A percentile compares a stretch with the other conserved stretches of the same genome.
phyloP scores from a whole-genome alignment of 495 filamentous ascomycete genomes.

The Aspergillus cristatus region DNA sequence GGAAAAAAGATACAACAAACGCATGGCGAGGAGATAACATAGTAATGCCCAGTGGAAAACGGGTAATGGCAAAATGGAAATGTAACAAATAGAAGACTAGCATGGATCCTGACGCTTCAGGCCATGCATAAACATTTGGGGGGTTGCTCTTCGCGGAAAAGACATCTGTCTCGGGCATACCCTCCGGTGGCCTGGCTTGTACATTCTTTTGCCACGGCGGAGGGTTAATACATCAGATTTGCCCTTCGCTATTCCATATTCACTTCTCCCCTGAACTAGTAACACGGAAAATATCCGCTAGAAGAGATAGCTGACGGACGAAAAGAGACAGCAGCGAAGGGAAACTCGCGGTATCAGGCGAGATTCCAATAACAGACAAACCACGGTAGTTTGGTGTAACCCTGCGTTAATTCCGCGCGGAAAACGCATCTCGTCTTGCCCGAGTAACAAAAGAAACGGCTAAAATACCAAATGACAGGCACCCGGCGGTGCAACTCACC shows the following conservation, averaged over 20 bases:
- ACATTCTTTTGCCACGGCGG: too few relatives aligned
- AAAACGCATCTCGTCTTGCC: constrained; percentile 9
- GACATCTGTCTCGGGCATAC: too few relatives aligned
- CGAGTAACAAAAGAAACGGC: constrained; percentile 7
- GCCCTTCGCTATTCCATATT: too few relatives aligned
- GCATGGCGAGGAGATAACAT: constrained; percentile 4
- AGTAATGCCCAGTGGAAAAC: constrained; percentile 9
- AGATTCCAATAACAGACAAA: constrained; percentile 4
- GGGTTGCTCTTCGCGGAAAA: too few relatives aligned
- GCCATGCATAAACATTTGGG: too few relatives aligned
- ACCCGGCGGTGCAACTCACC: too few relatives aligned
- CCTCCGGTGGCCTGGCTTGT: too few relatives aligned
- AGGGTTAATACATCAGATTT: too few relatives aligned
- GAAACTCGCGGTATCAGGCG: constrained; percentile 7
- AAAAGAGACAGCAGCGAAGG: too few relatives aligned
- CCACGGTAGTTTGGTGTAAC: constrained; percentile 9
- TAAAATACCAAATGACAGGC: constrained; percentile 9
- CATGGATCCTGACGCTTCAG: background rate
- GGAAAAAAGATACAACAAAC: constrained; percentile 1
- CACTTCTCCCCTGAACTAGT: too few relatives aligned
- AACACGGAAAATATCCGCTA: too few relatives aligned
- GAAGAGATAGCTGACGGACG: too few relatives aligned
- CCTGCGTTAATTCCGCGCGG: constrained; percentile 6
- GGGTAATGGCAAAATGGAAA: constrained; percentile 9
- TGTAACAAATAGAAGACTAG: constrained; percentile 14